phyloP scores from a whole-genome alignment of 352 stramenopile species.

The Pythium monospermum region DNA sequence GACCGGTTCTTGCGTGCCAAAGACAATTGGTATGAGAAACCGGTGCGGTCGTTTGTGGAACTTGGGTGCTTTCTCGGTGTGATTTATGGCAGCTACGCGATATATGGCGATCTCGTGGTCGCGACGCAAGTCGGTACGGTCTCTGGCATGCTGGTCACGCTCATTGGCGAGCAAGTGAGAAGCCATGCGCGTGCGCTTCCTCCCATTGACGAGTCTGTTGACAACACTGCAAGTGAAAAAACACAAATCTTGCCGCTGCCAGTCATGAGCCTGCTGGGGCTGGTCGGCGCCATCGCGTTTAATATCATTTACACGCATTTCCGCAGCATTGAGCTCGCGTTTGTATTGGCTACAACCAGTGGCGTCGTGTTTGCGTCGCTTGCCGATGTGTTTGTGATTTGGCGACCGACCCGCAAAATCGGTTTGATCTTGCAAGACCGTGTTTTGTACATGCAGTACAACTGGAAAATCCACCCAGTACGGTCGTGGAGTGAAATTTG shows the following conservation, averaged over 20 bases:
- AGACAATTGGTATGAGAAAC: conserved; percentile 70
- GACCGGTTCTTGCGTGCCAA: conserved; percentile 72
- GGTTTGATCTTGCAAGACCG: conserved; percentile 78
- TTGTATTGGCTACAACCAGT: conserved; percentile 71
- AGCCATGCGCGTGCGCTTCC: conserved; percentile 40
- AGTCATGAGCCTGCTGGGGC: conserved; percentile 72
- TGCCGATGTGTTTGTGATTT: conserved; percentile 84
- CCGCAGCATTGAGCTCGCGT: conserved; percentile 75
- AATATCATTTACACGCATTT: conserved; percentile 87
- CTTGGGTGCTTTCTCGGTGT: conserved; percentile 82
- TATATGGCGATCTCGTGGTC: conserved; percentile 72
- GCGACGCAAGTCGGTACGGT: conserved; percentile 80
- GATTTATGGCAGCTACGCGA: conserved; percentile 85
- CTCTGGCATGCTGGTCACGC: conserved; percentile 73
- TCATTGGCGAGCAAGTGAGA: conserved; percentile 74
- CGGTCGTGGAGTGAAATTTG: conserved; percentile 55
- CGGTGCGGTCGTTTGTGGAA: conserved; percentile 81
- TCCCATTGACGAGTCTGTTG: conserved; percentile 13
- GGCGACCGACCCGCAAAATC: conserved; percentile 71
- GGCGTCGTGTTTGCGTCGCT: conserved; percentile 72
- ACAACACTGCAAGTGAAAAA: conserved; percentile 46
- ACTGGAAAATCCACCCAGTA: conserved; percentile 49
- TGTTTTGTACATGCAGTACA: conserved; percentile 54
- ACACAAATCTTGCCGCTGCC: conserved; percentile 70
- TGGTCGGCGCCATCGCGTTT: conserved; percentile 76